Evolutionary conservation across 805 yeast genomes (phyloP).

Genomic region (Clavispora carvajalis): DNA sequence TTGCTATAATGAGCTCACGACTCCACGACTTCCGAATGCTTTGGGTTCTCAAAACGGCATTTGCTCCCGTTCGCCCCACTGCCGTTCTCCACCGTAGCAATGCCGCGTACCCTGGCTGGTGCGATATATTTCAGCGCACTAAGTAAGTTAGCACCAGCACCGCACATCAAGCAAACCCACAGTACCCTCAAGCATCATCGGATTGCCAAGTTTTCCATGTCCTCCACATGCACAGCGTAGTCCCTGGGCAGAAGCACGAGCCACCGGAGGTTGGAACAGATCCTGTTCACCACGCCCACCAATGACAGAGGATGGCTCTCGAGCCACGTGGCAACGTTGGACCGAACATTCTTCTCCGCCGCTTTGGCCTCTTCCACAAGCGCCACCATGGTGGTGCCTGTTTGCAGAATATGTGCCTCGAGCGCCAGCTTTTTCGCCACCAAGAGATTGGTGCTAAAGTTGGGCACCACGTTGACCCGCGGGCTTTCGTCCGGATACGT

Average conservation of each 20-base stretch:
- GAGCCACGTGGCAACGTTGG: constrained; percentile 19
- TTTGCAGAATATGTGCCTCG: constrained; percentile 4
- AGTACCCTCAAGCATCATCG: too few species aligned
- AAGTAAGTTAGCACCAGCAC: too few species aligned
- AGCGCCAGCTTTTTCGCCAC: constrained; percentile 17
- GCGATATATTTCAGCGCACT: too few species aligned
- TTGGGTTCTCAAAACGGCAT: too few species aligned
- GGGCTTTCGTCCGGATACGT: constrained; percentile 26
- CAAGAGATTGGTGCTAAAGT: constrained; percentile 26
- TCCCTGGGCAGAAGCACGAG: constrained; percentile 4
- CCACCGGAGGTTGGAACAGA: constrained; percentile 19
- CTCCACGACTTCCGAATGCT: too few species aligned
- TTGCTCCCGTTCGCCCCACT: too few species aligned
- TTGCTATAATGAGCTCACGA: too few species aligned
- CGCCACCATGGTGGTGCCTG: constrained; percentile 11
- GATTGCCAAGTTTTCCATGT: background rate
- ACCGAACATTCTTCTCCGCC: constrained; percentile 24
- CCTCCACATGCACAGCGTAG: background rate
- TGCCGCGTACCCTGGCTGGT: too few species aligned
- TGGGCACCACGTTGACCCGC: constrained; percentile 22
- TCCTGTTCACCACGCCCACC: constrained; percentile 26
- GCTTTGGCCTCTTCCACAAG: constrained; percentile 20
- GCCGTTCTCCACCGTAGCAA: too few species aligned
- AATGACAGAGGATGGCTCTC: constrained; percentile 11
- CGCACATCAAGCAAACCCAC: too few species aligned